Conservation (phyloP, 805 yeast genomes). For the Zygosaccharomyces gambellarensis region DNA sequence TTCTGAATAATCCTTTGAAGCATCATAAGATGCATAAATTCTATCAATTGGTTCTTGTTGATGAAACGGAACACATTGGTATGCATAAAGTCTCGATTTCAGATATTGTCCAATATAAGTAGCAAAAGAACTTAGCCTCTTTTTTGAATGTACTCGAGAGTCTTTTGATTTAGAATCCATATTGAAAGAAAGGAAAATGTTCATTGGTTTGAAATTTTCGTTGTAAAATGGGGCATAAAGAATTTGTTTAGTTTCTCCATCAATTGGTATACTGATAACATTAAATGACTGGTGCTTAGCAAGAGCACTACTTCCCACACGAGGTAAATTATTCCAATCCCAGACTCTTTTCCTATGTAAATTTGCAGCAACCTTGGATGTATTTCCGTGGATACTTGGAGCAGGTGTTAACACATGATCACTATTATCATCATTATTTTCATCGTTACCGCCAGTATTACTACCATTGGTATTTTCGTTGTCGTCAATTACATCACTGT, state of each 20-base stretch:
- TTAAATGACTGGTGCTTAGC: constrained; percentile 22
- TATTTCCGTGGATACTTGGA: constrained; percentile 17
- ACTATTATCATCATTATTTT: neutral
- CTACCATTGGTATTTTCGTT: neutral
- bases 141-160: constrained; percentile 17
- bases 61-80: constrained; percentile 20
- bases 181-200: constrained; percentile 27
- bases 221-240: constrained; percentile 28
- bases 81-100: constrained; percentile 19
- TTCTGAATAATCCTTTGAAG: constrained; percentile 20
- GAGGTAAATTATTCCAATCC: constrained; percentile 29
- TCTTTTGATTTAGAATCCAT: constrained; percentile 21
- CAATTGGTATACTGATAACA: constrained; percentile 18
- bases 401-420: constrained; percentile 8
- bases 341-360: constrained; percentile 14
- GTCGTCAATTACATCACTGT: neutral
- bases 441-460: neutral
- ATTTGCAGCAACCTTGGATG: constrained; percentile 15
- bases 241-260: constrained; percentile 25
- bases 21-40: constrained; percentile 12
- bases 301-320: constrained; percentile 17
- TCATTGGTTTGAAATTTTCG: constrained; percentile 21
- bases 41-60: constrained; percentile 12
- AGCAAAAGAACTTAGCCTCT: constrained; percentile 22
- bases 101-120: constrained; percentile 20